Evolutionary conservation across 2,329 filamentous ascomycete species (phyloP), one percentile per base, ranked within the genome.

Genomic region (Beauveria sp.): DNA sequence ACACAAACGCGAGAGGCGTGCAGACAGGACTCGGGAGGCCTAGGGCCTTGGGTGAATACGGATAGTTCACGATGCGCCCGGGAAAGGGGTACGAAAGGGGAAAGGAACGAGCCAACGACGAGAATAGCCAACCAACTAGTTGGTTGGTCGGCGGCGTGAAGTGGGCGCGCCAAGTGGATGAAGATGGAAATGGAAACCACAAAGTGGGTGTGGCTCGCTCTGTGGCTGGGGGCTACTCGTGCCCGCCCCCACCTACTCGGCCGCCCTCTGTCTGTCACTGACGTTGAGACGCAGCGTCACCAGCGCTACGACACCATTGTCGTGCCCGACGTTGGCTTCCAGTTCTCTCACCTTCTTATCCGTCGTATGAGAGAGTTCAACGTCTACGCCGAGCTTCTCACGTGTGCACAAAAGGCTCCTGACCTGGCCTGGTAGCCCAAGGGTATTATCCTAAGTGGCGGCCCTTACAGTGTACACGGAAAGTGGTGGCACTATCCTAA

Each of bases 341-440:
- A 90, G 75, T 88, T 87, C 70, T 86, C 84, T 46, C 88, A 92
- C 73, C 79, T 93, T 45, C 91, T 93, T 70, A 86, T 86, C 12
- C 81, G 90, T 60, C 85, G 90, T 40, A 81, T 96, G 30, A 84
- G 91, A 67, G 85, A 89, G 68, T 82, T 96, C 74, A 88, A 88
- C 77, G 83, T 96, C 73, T 96, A 90, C 79, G 86, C 86, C 64
- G 91, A 96, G 78, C 89, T 96, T 87, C 84, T 96, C 50, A 89
- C 90, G 24, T 96, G 92, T 76, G 96, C 88, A 51, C 86, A 88
- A 69, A 93, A 93, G 79, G 75, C 96, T 24, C 78, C 84, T 7
- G 90, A 95, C 61, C 81, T 96, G 40, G 72, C 80, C 52, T 96
- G 84, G 80, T 91, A 86, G 71, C 93, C 93, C 22, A 89, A 88